Evolutionary conservation across 768 basidiomycete species (phyloP).

Genomic region (Psilocybe sp.): DNA sequence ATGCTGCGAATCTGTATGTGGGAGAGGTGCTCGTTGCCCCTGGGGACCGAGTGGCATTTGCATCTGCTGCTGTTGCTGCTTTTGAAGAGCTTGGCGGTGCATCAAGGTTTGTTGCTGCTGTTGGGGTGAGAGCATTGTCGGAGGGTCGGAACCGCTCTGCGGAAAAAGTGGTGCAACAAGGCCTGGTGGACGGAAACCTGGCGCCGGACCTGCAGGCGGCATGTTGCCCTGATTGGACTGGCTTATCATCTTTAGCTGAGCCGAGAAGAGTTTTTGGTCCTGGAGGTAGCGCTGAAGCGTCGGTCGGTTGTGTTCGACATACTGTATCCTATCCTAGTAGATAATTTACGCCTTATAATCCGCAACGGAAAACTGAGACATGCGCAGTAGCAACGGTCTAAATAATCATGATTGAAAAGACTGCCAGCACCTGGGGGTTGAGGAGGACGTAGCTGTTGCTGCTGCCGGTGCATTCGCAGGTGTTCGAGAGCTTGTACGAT

Average conservation of each 20-base stretch:
- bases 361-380: conserved; percentile 39
- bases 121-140: conserved; percentile 7
- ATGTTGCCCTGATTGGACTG: no score
- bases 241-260: conserved; percentile 10
- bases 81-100: conserved; percentile 6
- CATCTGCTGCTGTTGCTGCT: conserved; percentile 1
- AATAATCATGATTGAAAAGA: neutral
- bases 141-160: neutral
- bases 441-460: neutral
- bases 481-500: conserved; percentile 36
- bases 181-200: neutral
- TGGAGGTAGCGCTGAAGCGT: conserved; percentile 36
- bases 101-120: conserved; percentile 9
- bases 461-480: conserved; percentile 12
- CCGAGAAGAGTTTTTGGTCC: conserved; percentile 36
- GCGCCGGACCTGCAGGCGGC: no score
- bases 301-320: conserved; percentile 57
- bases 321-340: conserved; percentile 45
- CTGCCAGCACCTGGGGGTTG: conserved; percentile 10
- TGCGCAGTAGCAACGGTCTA: conserved; percentile 30
- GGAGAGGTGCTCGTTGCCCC: neutral
- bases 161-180: neutral
- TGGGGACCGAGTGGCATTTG: conserved; percentile 7
- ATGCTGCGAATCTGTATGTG: conserved; percentile 1
- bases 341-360: conserved; percentile 55